Evolutionary conservation across 1,284 basidiomycete species (phyloP), one percentile per base, ranked within the genome.

Genomic region (Ustilago nuda): DNA sequence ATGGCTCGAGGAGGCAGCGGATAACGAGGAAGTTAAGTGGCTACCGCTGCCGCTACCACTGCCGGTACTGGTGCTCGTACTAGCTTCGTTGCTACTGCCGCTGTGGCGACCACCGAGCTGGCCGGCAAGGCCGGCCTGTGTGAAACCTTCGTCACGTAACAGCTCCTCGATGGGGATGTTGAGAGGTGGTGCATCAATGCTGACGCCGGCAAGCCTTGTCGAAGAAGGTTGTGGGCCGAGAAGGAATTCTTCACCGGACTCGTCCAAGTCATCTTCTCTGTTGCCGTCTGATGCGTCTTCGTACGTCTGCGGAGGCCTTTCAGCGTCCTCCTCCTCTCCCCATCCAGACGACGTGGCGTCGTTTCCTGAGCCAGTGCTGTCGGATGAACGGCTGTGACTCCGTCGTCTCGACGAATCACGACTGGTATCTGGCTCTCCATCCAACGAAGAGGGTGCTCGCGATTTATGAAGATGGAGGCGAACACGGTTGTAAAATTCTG

Each of bases 91-190:
- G 39, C 54, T 69, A 54, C 61, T 64, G 13, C 45, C 13, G 48
- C 48, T 19, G 30, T 7, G 36, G 43, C 2, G 63, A 48, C 6
- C 59, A 36, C n/a, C 36, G 9, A 30, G 33, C 12, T 32, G 55
- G 11, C 39, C 33, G 9, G 19, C 51, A 59, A 62, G 56, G 8
- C 69, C 59, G 4, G 59, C 48, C 5, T 61, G 66, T 2, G 27
- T 48, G 27, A 76, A 72, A 6, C 59, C 48, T 56, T 76, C 70
- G 9, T 61, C 54, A 2, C 66, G 66, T 13, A 76, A 36, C 4
- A 76, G 61, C 39, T 67, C 70, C 45, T 76, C 74, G 56, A 76
- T 76, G n/a, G 74, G 74, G 52, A 70, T 76, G 51, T 64, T 68
- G 56, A 69, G 74, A 1, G 74, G 74, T 0, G 74, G 74, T 11